Evolutionary conservation across 495 filamentous ascomycete species (phyloP), one percentile per base, ranked within the genome.

Genomic region (Talaromyces adpressus): DNA sequence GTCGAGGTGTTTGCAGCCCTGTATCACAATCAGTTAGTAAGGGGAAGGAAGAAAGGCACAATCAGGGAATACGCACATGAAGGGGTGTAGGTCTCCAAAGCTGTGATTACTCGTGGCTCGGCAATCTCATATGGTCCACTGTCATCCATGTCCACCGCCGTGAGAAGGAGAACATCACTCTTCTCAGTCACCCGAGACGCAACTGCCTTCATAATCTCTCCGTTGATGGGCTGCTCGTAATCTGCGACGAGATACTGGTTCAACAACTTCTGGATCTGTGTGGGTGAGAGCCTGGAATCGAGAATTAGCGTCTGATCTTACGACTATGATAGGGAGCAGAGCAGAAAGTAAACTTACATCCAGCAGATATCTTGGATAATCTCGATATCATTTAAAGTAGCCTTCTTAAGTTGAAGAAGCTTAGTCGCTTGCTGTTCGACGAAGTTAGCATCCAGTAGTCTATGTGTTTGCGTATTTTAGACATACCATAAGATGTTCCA

Each of bases 311-410:
- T 34, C 23, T 61, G 18, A 8, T 32, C 22, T 57, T 2, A 27
- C 4, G 29, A n/a, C 5, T 53, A 22, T 56, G 52, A 6, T 11
- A 16, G 25, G 27, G 12, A 63, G 4, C 0, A 1, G 16, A 7
- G 29, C 29, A 7, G 29, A 30, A 14, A 62, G 27, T 62, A 12
- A 47, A 83, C 87, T 84, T 77, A 93, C 94, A 98, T 98, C 95
- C 95, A 99, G 82, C 95, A 99, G 65, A 99, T 99, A 72, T 99
- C 95, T 80, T 99, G 95, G 64, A 99, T 99, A 67, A 99, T 99
- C 75, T 98, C 95, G 70, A 99, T 99, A 73, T 99, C 95, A 75
- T 97, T 97, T 70, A 99, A 74, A 4, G 95, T 99, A 6, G 95
- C 95, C 77, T 99, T 99, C 85, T 99, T 99, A 64, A 99, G 82